Conservation (phyloP, 371 early-diverging fungal genomes). For the Amoeboaphelidium protococcarum region DNA sequence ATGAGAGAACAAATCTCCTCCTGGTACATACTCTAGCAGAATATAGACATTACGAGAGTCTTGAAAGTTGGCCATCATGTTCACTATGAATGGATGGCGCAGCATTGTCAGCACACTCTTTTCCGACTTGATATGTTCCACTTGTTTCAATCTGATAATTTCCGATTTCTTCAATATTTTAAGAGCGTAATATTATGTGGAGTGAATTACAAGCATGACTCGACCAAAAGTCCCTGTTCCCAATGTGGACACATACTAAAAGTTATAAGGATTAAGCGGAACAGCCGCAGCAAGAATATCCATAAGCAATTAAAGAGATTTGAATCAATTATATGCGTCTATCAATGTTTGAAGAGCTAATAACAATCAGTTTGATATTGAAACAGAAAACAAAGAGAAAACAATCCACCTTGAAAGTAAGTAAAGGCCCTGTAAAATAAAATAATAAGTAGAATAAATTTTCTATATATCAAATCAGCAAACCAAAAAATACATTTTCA, state of each 20-base stretch:
- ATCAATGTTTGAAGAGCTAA: no score
- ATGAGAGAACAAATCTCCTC: constrained; percentile 71
- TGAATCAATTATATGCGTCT: no score
- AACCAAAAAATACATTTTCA: no score
- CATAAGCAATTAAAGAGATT: no score
- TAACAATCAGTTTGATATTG: no score
- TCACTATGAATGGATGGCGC: constrained; percentile 79
- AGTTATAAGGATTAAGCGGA: no score
- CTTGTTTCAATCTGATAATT: constrained; percentile 80
- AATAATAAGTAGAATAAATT: no score
- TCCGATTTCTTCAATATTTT: constrained; percentile 86
- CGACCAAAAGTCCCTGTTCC: constrained; percentile 98
- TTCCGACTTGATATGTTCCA: constrained; percentile 92
- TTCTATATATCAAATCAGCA: no score
- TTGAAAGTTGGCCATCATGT: constrained; percentile 70
- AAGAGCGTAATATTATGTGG: constrained; percentile 58
- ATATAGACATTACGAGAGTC: constrained; percentile 57
- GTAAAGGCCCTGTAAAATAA: no score
- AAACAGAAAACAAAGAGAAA: no score
- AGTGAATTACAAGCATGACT: constrained; percentile 65
- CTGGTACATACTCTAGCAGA: constrained; percentile 76
- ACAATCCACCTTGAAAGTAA: no score
- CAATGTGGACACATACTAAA: constrained; percentile 31
- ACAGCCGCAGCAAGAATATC: no score
- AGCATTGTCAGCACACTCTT: constrained; percentile 61